Evolutionary conservation across 2,329 filamentous ascomycete genomes (phyloP), one percentile per base, ranked within the genome.

Genomic region (Alternaria triticimaculans): DNA sequence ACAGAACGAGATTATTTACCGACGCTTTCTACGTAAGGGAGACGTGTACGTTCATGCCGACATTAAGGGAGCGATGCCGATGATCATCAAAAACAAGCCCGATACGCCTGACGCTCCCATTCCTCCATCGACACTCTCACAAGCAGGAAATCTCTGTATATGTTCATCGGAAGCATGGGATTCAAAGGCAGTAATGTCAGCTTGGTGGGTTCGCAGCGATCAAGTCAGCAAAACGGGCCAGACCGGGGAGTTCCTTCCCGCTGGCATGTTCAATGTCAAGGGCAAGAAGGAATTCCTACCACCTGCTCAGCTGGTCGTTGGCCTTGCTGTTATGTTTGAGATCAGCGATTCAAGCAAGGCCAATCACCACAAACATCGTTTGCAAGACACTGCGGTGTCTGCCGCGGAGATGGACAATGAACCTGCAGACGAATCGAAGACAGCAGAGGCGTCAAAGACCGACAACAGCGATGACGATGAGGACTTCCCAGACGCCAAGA

Each of bases 31-130:
- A 48, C 91, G 90, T 67, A 96, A 93, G 74, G 96, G 95, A 5
- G 96, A 99, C 74, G 83, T 97, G 7, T 98, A 96, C 74, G 91
- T 97, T 6, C 93, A 97, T 75, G 94, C 96, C 0, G 95, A 98
- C 76, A 82, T 97, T 14, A 88, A 92, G 57, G 94, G 93, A 23
- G 94, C 96, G 1, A 87, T 92, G 0, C 90, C 88, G n/a, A 89
- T 97, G 58, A 86, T 99, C 59, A 90, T 99, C 76, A 97, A 97
- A 82, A 98, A 98, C 79, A 92, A 92, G 60, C 86, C 90, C 0
- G 87, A 87, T 33, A 92, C 88, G 0, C 88, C 92, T 0, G 91
- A 96, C 78, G 92, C 92, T 1, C 94, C 94, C 0, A 95, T 99
- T 25, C 93, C 96, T 4, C 96, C 96, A 0, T 92, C 93, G 2